Evolutionary conservation across 2,329 filamentous ascomycete genomes (phyloP), one percentile per base, ranked within the genome.

Genomic region (Thelonectria olida): DNA sequence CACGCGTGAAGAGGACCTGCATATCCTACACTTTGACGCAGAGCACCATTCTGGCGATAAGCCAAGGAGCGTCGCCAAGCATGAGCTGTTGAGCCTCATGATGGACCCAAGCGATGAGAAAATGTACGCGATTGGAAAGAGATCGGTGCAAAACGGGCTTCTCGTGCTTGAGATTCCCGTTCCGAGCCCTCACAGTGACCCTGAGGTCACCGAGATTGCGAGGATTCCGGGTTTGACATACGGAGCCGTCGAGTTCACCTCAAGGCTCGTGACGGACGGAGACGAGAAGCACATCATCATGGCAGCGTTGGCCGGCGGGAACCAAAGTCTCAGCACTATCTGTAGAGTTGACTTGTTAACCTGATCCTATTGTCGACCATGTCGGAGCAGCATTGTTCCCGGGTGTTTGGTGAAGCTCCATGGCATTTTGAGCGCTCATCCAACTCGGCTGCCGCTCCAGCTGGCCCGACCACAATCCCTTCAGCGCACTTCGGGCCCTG

Each of bases 401-500:
- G n/a, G n/a, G n/a, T n/a, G 10, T n/a, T 19, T 39, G 34, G 17
- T 52, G 49, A 41, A 52, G 49, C 22, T 52, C 49, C 20, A 52
- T 22, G 5, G 7, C 36, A 19, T n/a, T 15, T 19, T 52, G 36
- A 7, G 23, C 34, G 20, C 19, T n/a, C 23, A 20, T 19, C 34
- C n/a, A 15, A 15, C 36, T 28, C 22, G 22, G 23, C 9, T 52
- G 22, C 23, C 49, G 17, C 23, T 41, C 49, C 22, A 22, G 23
- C 27, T 39, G 22, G 8, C 36, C 49, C 4, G 22, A 20, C 49
- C 23, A 52, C 3, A 52, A 15, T 2, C 49, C 23, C 10, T 17
- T 25, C 17, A 52, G 34, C 3, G 39, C 36, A 20, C 36, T 34
- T 7, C 36, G 10, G 9, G 41, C n/a, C 22, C n/a, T 52, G 23